Evolutionary conservation across 2,329 filamentous ascomycete species (phyloP).

Genomic region (Gaeumannomyces tritici): DNA sequence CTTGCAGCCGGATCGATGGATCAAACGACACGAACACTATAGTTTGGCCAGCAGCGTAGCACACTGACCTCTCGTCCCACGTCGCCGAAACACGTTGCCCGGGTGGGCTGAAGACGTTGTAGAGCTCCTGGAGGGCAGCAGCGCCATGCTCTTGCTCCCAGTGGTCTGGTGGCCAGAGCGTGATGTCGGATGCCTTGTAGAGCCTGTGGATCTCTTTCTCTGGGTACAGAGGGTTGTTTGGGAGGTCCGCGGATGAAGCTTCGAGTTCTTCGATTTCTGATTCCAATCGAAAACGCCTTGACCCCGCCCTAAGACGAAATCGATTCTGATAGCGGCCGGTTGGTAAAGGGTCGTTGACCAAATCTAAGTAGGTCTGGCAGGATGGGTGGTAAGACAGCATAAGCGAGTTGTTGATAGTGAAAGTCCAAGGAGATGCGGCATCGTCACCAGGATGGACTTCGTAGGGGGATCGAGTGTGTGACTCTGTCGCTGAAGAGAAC

Average conservation of each 20-base stretch:
- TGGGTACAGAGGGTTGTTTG: conserved; percentile 11
- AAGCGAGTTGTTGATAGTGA: conserved; percentile 43
- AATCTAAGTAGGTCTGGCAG: conserved; percentile 46
- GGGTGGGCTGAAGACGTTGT: conserved; percentile 28
- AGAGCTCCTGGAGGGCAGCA: conserved; percentile 22
- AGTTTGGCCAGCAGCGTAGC: conserved; percentile 29
- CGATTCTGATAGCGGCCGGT: conserved; percentile 21
- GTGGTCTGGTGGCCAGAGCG: conserved; percentile 24
- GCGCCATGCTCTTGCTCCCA: conserved; percentile 5
- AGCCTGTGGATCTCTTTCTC: conserved; percentile 12
- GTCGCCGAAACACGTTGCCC: conserved; percentile 25
- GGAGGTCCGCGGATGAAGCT: not conserved
- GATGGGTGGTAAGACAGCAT: conserved; percentile 44
- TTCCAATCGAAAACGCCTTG: conserved; percentile 22
- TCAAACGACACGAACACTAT: conserved; percentile 34
- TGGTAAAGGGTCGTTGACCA: conserved; percentile 39
- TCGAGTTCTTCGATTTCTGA: not conserved
- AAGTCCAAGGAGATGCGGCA: conserved; percentile 26
- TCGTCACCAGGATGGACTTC: conserved; percentile 40
- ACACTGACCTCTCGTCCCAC: conserved; percentile 35
- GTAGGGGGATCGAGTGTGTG: conserved; percentile 23
- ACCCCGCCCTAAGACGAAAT: conserved; percentile 34
- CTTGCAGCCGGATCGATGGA: conserved; percentile 23
- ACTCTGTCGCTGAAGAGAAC: not conserved
- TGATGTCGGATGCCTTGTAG: conserved; percentile 14